Evolutionary conservation across 2,329 filamentous ascomycete genomes (phyloP), one percentile per base, ranked within the genome.

Genomic region (Epichloe bromicola): DNA sequence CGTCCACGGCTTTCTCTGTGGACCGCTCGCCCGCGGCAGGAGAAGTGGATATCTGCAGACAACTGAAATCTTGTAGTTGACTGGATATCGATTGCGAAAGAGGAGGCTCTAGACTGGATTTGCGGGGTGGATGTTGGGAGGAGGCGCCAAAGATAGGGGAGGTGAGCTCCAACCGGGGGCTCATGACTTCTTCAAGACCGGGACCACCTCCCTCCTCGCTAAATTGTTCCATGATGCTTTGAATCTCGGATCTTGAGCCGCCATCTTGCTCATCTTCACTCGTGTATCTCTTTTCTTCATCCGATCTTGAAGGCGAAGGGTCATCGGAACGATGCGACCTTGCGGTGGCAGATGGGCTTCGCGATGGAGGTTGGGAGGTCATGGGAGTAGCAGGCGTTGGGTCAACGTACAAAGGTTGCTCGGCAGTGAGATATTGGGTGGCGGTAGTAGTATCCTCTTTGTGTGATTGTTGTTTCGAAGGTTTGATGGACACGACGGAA

Each of bases 211-310:
- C 80, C 48, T 80, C 80, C 61, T 87, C 82, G 58, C 85, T 83
- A 60, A 97, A 97, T 67, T 97, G 93, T 55, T 88, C 88, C 88
- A 98, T 97, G 65, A 98, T 97, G 63, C 79, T 95, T 68, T 96
- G 88, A 54, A 98, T 96, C 70, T 98, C 93, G 5, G 85, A 83
- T 53, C 81, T 80, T 1, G 86, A 88, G 48, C 80, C 81, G 48
- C 79, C 78, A 46, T 89, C 82, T 20, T 79, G 77, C 50, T 80
- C 76, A 60, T 82, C 80, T 60, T 83, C 81, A 58, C 75, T 82
- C 37, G 72, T 58, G 50, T 74, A 75, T 53, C 68, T 69, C 58
- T 73, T 78, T 48, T 82, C 79, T 47, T 82, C 79, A 48, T 84
- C 80, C 19, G 77, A 78, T 52, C 74, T 69, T 2, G 75, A 74